Evolutionary conservation across 108 stramenopile species (phyloP), one percentile per base, ranked within the genome.

Genomic region (Cylindrotheca fusiformis): DNA sequence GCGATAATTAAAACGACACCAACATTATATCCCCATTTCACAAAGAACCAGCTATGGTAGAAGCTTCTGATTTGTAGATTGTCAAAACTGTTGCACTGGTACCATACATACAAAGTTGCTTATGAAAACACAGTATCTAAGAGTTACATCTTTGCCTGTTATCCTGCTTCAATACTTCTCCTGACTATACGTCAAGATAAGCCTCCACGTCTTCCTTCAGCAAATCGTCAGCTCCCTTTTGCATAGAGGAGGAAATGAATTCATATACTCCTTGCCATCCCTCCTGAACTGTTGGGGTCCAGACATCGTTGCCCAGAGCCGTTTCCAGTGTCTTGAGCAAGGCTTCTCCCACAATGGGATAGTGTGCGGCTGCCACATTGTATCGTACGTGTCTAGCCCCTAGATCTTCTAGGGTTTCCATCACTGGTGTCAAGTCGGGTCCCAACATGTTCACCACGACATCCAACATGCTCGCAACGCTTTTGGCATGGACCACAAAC

Each of bases 271-370:
- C 23, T 1, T 44, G 24, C 76, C 76, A 77, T 20, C 50, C 65
- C 4, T 29, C 55, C 51, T 71, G 60, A 1, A 77, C 60, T 28
- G 54, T 44, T 14, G 31, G 48, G 6, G 76, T 77, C 45, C 61
- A 77, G 1, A 29, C 24, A 22, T 67, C 70, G 4, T 55, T 20
- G n/a, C 76, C 76, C 47, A 78, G 36, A 20, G 68, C 72, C 18
- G 59, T 44, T 24, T 62, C 67, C 36, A 78, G 48, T 20, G 77
- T 78, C 18, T 47, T 45, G 18, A 78, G 36, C 8, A 78, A 47
- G 0, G 77, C 71, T n/a, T 58, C 31, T 31, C 72, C 77, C 3
- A 78, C 67, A 8, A 78, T 32, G 19, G 72, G 64, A 49, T 69
- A 78, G 32, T 78, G 77, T 24, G 41, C 67, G 2, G 57, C 44